Percentiles rank a stretch among this genome's conserved stretches.
phyloP scores from a whole-genome alignment of 306 rosid genomes.

The Pyrus betulifolia region DNA sequence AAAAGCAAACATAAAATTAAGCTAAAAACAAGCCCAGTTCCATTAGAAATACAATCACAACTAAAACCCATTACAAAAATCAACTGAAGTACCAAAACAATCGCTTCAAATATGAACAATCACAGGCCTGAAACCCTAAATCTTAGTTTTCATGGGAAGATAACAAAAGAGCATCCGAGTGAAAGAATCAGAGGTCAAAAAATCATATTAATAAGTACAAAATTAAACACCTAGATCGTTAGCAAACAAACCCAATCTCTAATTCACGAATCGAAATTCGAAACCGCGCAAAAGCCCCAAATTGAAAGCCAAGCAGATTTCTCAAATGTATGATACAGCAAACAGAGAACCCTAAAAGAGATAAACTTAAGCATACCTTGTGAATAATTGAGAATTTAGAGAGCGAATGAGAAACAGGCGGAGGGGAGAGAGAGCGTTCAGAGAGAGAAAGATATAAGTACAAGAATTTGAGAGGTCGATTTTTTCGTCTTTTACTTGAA shows the following conservation, averaged over 20 bases:
- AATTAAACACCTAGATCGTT: background rate
- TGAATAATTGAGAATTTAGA: background rate
- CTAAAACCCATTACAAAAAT: background rate
- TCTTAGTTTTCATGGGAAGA: background rate
- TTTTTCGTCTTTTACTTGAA: background rate
- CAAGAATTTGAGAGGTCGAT: background rate
- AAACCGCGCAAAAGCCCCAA: background rate
- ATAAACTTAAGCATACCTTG: background rate
- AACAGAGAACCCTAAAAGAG: background rate
- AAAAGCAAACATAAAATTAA: background rate
- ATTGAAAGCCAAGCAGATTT: background rate
- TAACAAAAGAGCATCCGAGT: background rate
- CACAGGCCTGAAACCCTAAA: background rate
- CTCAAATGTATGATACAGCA: background rate
- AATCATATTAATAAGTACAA: background rate
- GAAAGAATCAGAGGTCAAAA: background rate
- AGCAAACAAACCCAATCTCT: background rate
- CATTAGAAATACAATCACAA: background rate
- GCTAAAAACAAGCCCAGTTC: background rate
- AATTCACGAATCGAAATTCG: background rate
- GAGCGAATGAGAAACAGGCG: background rate
- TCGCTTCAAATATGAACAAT: background rate
- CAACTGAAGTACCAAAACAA: background rate
- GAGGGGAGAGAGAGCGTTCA: background rate
- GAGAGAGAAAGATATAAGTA: background rate